phyloP scores from a whole-genome alignment of 2,329 filamentous ascomycete genomes.

The Rugonectria rugulosa region DNA sequence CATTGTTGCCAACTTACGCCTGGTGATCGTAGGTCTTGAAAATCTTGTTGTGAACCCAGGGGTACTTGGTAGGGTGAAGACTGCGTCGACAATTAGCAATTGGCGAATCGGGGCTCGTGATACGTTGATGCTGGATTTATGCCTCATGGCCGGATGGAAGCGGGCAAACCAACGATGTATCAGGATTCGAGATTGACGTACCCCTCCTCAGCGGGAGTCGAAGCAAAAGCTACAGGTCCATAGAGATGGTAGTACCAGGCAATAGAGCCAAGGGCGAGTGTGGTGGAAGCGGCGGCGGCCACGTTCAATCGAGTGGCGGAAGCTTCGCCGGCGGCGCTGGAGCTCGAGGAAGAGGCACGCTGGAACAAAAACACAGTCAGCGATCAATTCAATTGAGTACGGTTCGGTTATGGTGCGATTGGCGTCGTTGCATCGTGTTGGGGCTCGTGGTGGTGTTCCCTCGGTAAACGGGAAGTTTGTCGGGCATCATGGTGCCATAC shows the following conservation, averaged over 20 bases:
- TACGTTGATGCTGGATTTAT: constrained; percentile 40
- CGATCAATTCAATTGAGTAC: constrained; percentile 33
- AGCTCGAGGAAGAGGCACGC: constrained; percentile 77
- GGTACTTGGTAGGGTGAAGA: constrained; percentile 90
- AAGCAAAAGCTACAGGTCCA: constrained; percentile 84
- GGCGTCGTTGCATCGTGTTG: constrained; percentile 34
- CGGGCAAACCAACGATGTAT: constrained; percentile 10
- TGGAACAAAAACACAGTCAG: constrained; percentile 52
- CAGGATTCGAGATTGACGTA: constrained; percentile 62
- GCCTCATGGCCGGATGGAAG: constrained; percentile 40
- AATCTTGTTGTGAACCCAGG: constrained; percentile 93
- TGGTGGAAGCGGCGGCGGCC: constrained; percentile 85
- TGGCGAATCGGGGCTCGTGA: constrained; percentile 21
- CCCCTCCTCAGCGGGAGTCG: constrained; percentile 97
- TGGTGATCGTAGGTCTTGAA: constrained; percentile 97
- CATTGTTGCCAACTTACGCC: constrained; percentile 70
- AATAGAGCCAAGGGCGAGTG: constrained; percentile 85
- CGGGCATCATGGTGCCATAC: constrained; percentile 62
- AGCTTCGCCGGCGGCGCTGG: constrained; percentile 72
- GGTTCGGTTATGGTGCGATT: constrained; percentile 39
- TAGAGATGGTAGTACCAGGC: constrained; percentile 99
- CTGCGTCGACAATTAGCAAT: constrained; percentile 57
- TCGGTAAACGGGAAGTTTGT: constrained; percentile 44
- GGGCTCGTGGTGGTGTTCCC: constrained; percentile 40
- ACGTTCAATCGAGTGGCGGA: constrained; percentile 85